A percentile compares a stretch with the other conserved stretches of the same genome.
phyloP scores from a whole-genome alignment of 1,284 basidiomycete species.

The Moniliophthora roreri region DNA sequence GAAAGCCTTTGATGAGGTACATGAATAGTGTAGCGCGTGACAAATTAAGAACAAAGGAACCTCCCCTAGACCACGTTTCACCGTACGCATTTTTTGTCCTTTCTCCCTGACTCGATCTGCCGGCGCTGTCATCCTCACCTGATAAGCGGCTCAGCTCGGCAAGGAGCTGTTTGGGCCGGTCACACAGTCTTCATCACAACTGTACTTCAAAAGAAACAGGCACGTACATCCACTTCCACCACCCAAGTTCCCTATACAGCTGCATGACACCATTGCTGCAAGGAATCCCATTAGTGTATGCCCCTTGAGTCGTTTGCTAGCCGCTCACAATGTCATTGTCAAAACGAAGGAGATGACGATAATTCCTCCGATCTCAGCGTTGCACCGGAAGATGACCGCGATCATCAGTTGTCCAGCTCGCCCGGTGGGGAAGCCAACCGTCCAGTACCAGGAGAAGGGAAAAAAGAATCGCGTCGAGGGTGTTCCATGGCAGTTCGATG shows the following conservation, averaged over 20 bases:
- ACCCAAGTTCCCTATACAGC: slow-evolving; percentile 63
- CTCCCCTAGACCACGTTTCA: no score
- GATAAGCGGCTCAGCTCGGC: no score
- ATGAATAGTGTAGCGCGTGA: slow-evolving; percentile 78
- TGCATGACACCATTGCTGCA: slow-evolving; percentile 65
- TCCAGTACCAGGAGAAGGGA: slow-evolving; percentile 57
- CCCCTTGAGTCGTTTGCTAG: slow-evolving; percentile 1
- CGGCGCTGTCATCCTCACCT: no score
- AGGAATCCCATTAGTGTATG: slow-evolving; percentile 17
- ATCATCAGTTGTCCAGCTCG: slow-evolving; percentile 55
- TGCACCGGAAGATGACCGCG: slow-evolving; percentile 48
- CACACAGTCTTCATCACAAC: no score
- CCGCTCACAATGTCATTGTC: slow-evolving; percentile 50
- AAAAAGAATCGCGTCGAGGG: slow-evolving; percentile 55
- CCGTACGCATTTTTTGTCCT: no score
- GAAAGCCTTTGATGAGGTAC: slow-evolving; percentile 63
- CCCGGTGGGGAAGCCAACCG: slow-evolving; percentile 47
- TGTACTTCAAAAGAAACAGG: no score
- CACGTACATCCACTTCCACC: slow-evolving; percentile 90
- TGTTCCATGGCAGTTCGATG: slow-evolving; percentile 67
- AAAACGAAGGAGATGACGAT: slow-evolving; percentile 70
- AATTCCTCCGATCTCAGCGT: slow-evolving; percentile 62
- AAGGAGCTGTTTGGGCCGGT: no score
- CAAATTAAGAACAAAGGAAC: no score
- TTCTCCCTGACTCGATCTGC: no score